Base-by-base conservation (phyloP, 805 yeast genomes). In the Myxozyma lipomycoides region DNA sequence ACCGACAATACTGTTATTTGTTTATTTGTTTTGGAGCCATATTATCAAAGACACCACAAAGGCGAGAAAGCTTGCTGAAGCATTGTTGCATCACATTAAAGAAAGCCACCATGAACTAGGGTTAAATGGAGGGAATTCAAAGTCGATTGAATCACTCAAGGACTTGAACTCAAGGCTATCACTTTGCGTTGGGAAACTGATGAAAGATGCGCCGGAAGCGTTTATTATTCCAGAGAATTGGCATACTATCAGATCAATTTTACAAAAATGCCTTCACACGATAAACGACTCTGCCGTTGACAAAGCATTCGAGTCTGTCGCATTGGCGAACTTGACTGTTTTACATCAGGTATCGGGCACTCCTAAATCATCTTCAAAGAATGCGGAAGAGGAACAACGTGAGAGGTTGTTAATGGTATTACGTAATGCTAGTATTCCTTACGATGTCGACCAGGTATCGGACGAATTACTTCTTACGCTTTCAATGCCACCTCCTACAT, bases 1-100 rank as follows among this genome's bases (percentile, higher is more conserved):
- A 4, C 81, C 82, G 0, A 59, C 77, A 21, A 63, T 74, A 0
- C 68, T 80, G 19, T 73, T 85, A 2, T 69, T 86, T 2, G 64
- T 84, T 4, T 76, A 79, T 52, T 70, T 82, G 22, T 84, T 86
- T 61, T 89, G 96, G 96, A 71, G 71, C 46, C 84, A 83, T 45
- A 67, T 87, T 1, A 66, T 81, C 2, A 70, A 73, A 36, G 63
- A 70, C 3, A 86, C 83, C 40, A 77, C 76, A 56, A 64, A 83
- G 19, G 74, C 86, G 23, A 84, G 84, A 55, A 84, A 80, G 52
- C 65, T 85, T 10, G 78, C 84, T 24, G 89, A 83, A 58, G 71
- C 73, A 3, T 68, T 87, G 50, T 67, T 86, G 2, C 62, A 75
- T 40, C 56, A 60, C 15, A 65, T 72, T 2, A 72, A 69, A 21